Conservation (phyloP, 2,329 filamentous ascomycete genomes). For the Colletotrichum tamarilloi region DNA sequence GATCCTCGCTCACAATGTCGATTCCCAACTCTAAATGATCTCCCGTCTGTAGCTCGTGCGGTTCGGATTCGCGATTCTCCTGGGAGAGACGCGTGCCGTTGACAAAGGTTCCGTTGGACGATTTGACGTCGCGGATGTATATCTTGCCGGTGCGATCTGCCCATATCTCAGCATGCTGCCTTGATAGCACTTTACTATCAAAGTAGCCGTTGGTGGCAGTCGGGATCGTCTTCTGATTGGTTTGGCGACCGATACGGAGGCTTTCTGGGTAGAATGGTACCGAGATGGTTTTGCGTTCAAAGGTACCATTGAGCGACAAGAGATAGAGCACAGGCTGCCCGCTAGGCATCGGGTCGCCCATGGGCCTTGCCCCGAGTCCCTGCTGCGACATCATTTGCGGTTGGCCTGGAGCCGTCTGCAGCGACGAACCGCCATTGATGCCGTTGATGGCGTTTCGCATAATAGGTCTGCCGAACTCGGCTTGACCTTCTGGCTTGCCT, state of each 20-base stretch:
- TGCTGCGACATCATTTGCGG: slow-evolving; percentile 54
- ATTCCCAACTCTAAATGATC: slow-evolving; percentile 96
- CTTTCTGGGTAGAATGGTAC: slow-evolving; percentile 96
- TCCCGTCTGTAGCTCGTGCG: slow-evolving; percentile 89
- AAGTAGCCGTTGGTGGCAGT: slow-evolving; percentile 95
- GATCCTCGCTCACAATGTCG: slow-evolving; percentile 98
- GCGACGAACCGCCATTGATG: slow-evolving; percentile 44
- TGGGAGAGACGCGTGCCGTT: slow-evolving; percentile 90
- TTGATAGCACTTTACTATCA: slow-evolving; percentile 96
- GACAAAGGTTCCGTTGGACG: slow-evolving; percentile 98
- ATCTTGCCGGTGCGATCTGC: slow-evolving; percentile 87
- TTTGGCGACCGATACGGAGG: slow-evolving; percentile 93
- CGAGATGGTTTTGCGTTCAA: slow-evolving; percentile 95
- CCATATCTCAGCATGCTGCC: slow-evolving; percentile 97
- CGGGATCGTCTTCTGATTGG: slow-evolving; percentile 94
- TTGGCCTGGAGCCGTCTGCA: slow-evolving; percentile 52
- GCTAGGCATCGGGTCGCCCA: slow-evolving; percentile 69
- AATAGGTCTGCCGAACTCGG: slow-evolving; percentile 59
- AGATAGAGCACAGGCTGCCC: slow-evolving; percentile 85
- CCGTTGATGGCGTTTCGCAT: slow-evolving; percentile 45
- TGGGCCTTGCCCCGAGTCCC: slow-evolving; percentile 68
- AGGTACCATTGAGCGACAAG: slow-evolving; percentile 92
- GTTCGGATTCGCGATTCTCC: slow-evolving; percentile 96
- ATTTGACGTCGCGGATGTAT: slow-evolving; percentile 97
- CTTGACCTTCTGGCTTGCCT: slow-evolving; percentile 58